Conservation (phyloP, 2,329 filamentous ascomycete genomes). For the Colletotrichum somersetense region DNA sequence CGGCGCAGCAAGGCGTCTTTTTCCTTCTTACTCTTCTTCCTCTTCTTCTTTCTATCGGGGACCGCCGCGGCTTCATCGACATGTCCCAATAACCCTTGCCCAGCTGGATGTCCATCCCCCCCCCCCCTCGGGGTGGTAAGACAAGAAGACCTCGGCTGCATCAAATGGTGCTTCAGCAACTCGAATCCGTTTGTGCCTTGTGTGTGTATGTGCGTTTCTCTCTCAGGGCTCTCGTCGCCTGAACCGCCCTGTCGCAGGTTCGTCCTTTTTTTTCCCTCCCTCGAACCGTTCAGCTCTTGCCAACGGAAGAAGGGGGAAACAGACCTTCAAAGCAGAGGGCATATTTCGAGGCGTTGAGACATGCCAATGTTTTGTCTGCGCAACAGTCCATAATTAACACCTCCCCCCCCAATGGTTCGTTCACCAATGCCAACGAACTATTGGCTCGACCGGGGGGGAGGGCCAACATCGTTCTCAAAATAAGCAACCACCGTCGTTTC, state of each 20-base stretch:
- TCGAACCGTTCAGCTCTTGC: not conserved
- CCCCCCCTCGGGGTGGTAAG: too few species aligned
- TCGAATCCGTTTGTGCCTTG: conserved; percentile 19
- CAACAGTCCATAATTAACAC: conserved; percentile 25
- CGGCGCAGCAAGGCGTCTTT: conserved; percentile 18
- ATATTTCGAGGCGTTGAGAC: conserved; percentile 27
- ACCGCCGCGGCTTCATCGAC: not conserved
- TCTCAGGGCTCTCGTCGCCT: conserved; percentile 23
- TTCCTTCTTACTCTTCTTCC: too few species aligned
- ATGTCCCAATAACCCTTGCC: not conserved
- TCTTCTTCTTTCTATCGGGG: not conserved
- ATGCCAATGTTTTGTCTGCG: conserved; percentile 37
- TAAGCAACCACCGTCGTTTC: conserved; percentile 13
- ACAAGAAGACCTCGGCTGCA: conserved; percentile 10
- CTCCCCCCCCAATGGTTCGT: conserved; percentile 7
- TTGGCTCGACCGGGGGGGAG: conserved; percentile 3
- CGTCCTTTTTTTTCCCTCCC: not conserved
- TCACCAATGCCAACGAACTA: conserved; percentile 29
- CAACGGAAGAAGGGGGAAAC: not conserved
- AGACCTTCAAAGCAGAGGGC: conserved; percentile 16
- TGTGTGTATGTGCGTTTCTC: not conserved
- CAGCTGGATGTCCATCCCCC: not conserved
- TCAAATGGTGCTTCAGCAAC: conserved; percentile 26
- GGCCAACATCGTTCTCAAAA: not conserved
- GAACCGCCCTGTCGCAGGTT: conserved; percentile 21